Conservation (phyloP, 306 rosid genomes). For the Parietaria judaica region DNA sequence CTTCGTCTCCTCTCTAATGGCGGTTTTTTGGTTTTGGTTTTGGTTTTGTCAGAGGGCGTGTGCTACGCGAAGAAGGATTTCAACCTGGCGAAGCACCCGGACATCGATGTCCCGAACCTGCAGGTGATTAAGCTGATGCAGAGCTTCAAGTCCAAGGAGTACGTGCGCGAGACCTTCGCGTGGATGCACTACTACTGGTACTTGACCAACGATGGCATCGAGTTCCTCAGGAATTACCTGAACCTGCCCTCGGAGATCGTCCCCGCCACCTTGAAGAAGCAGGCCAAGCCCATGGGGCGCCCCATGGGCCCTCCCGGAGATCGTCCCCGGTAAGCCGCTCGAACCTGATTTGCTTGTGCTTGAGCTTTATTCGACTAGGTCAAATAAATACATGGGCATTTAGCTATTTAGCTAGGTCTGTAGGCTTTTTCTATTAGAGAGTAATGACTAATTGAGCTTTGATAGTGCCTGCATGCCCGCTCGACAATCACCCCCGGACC, state of each 20-base stretch:
- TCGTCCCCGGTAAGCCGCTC: slow-evolving; percentile 52
- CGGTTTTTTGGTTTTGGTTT: background rate
- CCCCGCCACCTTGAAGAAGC: slow-evolving; percentile 60
- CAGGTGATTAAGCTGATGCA: no score
- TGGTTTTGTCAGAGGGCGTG: background rate
- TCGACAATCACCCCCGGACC: no score
- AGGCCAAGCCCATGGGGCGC: slow-evolving; percentile 63
- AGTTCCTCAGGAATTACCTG: background rate
- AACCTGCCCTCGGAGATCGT: background rate
- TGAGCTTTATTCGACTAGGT: background rate
- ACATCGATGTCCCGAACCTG: no score
- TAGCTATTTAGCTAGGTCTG: background rate
- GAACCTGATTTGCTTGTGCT: no score
- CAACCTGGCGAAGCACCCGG: no score
- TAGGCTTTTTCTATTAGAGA: background rate
- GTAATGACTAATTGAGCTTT: no score
- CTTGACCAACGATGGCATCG: slow-evolving; percentile 68
- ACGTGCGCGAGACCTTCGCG: slow-evolving; percentile 73
- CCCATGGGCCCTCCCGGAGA: slow-evolving; percentile 71
- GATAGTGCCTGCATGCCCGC: no score
- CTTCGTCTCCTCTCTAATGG: no score
- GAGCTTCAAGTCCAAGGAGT: slow-evolving; percentile 42
- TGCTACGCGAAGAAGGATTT: background rate
- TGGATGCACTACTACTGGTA: slow-evolving; percentile 93
- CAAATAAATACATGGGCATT: background rate